Conservation (phyloP, 345 rosid species). For the Hirschfeldia incana region DNA sequence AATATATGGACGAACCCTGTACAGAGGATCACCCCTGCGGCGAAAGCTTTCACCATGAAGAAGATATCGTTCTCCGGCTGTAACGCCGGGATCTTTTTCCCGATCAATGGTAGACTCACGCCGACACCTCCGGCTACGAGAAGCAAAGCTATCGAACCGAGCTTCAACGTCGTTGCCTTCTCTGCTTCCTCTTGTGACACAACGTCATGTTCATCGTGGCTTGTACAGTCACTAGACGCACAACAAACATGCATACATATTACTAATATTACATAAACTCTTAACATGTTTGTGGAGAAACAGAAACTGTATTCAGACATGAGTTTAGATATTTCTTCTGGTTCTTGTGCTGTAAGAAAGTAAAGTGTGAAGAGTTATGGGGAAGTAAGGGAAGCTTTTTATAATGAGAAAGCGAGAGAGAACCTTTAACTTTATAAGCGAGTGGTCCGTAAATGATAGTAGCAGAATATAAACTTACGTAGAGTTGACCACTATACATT, state of each 20-base stretch:
- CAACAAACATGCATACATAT: slow-evolving; percentile 36
- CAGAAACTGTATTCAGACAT: slow-evolving; percentile 19
- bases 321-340: slow-evolving; percentile 11
- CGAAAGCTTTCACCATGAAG: slow-evolving; percentile 52
- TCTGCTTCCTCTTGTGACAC: slow-evolving; percentile 27
- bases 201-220: slow-evolving; percentile 25
- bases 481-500: slow-evolving; percentile 40
- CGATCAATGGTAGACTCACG: slow-evolving; percentile 40
- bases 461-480: slow-evolving; percentile 33
- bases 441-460: slow-evolving; percentile 32
- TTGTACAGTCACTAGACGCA: slow-evolving; percentile 38
- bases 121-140: slow-evolving; percentile 38
- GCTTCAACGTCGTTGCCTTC: slow-evolving; percentile 30
- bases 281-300: slow-evolving; percentile 25
- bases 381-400: slow-evolving; percentile 26
- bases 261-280: slow-evolving; percentile 2
- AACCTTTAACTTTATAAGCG: slow-evolving; percentile 32
- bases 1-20: slow-evolving; percentile 51
- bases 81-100: slow-evolving; percentile 37
- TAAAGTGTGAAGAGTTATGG: slow-evolving; percentile 36
- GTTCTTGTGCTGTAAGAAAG: slow-evolving; percentile 19
- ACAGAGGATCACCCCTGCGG: slow-evolving; percentile 54
- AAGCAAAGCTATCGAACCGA: slow-evolving; percentile 36
- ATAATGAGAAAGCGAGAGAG: slow-evolving; percentile 31
- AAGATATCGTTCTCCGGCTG: slow-evolving; percentile 43